Conservation (phyloP, 306 rosid species). For the Malus domestica region DNA sequence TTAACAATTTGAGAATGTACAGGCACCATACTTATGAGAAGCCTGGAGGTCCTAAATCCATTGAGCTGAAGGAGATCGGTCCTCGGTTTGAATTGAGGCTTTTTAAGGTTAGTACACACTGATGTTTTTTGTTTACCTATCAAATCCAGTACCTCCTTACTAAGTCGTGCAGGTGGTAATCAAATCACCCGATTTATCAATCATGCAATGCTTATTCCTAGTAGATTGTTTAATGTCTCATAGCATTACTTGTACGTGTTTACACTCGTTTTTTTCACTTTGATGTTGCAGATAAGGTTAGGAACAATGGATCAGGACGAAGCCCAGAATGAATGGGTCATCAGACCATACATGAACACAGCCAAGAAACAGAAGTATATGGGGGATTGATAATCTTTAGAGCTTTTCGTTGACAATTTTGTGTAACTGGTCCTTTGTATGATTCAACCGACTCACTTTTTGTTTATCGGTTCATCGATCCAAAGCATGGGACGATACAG, state of each 20-base stretch:
- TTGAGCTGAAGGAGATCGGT: slow-evolving; percentile 86
- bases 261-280: background rate
- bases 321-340: slow-evolving; percentile 77
- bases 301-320: slow-evolving; percentile 80
- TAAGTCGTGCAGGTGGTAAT: too few species aligned
- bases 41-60: slow-evolving; percentile 68
- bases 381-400: slow-evolving; percentile 34
- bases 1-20: slow-evolving; percentile 8
- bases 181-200: background rate
- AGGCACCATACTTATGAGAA: slow-evolving; percentile 88
- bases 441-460: background rate
- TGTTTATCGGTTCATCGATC: background rate
- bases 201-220: background rate
- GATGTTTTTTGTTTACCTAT: too few species aligned
- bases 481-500: background rate
- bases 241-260: background rate
- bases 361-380: slow-evolving; percentile 50
- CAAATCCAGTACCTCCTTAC: too few species aligned
- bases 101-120: slow-evolving; percentile 46
- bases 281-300: slow-evolving; percentile 51
- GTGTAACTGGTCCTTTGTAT: background rate
- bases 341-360: slow-evolving; percentile 79
- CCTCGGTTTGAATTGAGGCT: slow-evolving; percentile 83
- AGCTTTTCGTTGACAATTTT: background rate
- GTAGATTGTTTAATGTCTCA: background rate